Base-by-base conservation (phyloP, 306 rosid species). In the Quercus bicolor region DNA sequence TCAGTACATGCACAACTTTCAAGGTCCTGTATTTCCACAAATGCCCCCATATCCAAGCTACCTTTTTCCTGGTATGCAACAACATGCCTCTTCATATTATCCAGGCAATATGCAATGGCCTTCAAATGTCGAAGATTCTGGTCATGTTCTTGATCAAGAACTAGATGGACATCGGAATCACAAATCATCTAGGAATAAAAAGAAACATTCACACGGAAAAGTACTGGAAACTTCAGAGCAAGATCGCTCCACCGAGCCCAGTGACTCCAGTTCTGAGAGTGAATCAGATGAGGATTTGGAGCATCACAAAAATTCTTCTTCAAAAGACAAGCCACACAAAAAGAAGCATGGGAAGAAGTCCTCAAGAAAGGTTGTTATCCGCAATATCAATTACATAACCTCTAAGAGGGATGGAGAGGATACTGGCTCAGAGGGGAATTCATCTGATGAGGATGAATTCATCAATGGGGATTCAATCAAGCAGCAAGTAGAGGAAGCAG, bases 331-430 rank as follows among this genome's bases (percentile, higher is more conserved):
- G 75, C 70, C 23, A 56, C 79, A 56, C 66, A 88, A 73, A 85
- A 91, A 84, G 87, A 91, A 83, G 85, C 88, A 85, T 11, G 88
- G 93, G 71, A 91, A 84, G 86, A 93, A 89, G 85, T 84, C 96
- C 80, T 89, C 97, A 1, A 87, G 99, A 86, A 91, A 87, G 81
- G 99, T 96, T 54, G 97, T 93, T 61, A 96, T 96, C 68, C 99
- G 98, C 53, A 96, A 96, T 84, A 96, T 96, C 73, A 96, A 96
- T 78, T 96, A 96, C 84, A 96, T 96, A 78, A 91, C 96, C 75
- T 91, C 98, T 37, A 92, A 88, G 56, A 86, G 88, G 81, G 93
- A 94, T 75, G 97, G 90, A 62, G 97, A 87, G 74, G 91, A 88
- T 72, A 87, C 89, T 78, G 23, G 7, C 80, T 87, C 98, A 4